phyloP scores from a whole-genome alignment of 2,329 filamentous ascomycete species.

The Cercospora beticola region DNA sequence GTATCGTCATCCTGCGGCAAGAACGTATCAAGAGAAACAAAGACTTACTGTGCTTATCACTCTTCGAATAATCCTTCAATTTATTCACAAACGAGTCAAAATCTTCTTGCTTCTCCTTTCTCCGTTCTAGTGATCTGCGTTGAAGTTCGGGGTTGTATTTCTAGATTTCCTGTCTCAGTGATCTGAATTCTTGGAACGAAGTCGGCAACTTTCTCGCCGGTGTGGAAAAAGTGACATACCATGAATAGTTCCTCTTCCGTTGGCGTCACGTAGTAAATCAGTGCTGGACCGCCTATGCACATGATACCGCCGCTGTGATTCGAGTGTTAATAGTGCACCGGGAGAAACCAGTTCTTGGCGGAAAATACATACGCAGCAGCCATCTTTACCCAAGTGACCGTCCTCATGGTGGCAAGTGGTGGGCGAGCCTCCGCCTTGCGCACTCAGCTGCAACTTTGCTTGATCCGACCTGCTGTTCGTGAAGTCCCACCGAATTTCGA shows the following conservation, averaged over 20 bases:
- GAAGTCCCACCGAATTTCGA: not conserved
- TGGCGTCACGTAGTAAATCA: conserved; percentile 77
- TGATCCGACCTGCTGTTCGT: too few relatives aligned
- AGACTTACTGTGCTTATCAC: conserved; percentile 79
- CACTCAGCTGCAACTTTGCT: conserved; percentile 16
- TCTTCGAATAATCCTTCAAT: conserved; percentile 86
- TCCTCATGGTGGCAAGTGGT: conserved; percentile 41
- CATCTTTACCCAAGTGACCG: conserved; percentile 65
- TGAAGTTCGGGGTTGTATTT: conserved; percentile 95
- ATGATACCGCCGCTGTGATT: conserved; percentile 64
- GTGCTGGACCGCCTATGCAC: conserved; percentile 78
- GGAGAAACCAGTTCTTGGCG: not conserved
- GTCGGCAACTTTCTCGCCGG: not conserved
- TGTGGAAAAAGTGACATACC: conserved; percentile 37
- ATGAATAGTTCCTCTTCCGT: conserved; percentile 88
- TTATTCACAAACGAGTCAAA: conserved; percentile 84
- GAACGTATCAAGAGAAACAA: not conserved
- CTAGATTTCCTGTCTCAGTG: conserved; percentile 38
- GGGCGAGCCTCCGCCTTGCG: conserved; percentile 16
- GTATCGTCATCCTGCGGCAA: not conserved
- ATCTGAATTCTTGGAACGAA: not conserved
- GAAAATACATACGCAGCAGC: conserved; percentile 58
- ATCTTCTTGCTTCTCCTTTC: conserved; percentile 74
- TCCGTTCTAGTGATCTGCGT: conserved; percentile 77
- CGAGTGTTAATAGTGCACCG: not conserved